A percentile compares a stretch with the other conserved stretches of the same genome.
Evolutionary conservation across 2,329 filamentous ascomycete genomes (phyloP).

Genomic region (Penicillium sp.): DNA sequence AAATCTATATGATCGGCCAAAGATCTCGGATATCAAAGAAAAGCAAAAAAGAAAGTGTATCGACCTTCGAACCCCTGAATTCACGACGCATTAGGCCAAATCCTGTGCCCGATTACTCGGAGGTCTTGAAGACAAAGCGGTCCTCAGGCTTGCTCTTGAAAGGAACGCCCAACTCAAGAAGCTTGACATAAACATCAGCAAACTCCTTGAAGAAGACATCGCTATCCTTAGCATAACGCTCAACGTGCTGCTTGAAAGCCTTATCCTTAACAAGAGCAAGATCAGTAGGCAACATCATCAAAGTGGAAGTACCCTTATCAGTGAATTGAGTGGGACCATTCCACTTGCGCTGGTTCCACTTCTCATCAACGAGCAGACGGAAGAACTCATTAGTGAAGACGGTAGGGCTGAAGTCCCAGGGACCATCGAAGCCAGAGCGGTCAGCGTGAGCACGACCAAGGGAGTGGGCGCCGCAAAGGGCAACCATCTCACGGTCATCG

Average conservation of each 20-base stretch:
- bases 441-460: slow-evolving; percentile 87
- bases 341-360: slow-evolving; percentile 92
- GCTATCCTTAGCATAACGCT: slow-evolving; percentile 89
- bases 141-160: slow-evolving; percentile 68
- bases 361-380: slow-evolving; percentile 82
- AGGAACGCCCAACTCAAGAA: slow-evolving; percentile 93
- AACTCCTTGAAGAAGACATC: slow-evolving; percentile 95
- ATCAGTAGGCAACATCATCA: slow-evolving; percentile 98
- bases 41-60: slow-evolving; percentile 5
- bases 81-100: not conserved
- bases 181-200: slow-evolving; percentile 70
- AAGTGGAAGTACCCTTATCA: slow-evolving; percentile 78
- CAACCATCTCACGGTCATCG: slow-evolving; percentile 95
- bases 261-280: slow-evolving; percentile 86
- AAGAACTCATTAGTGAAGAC: slow-evolving; percentile 95
- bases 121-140: slow-evolving; percentile 65
- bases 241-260: slow-evolving; percentile 74
- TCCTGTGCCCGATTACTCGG: slow-evolving; percentile 29
- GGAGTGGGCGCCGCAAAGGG: slow-evolving; percentile 80
- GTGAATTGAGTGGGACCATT: slow-evolving; percentile 87
- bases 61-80: too few relatives aligned
- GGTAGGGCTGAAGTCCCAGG: slow-evolving; percentile 90
- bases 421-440: slow-evolving; percentile 83
- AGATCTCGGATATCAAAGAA: slow-evolving; percentile 25
- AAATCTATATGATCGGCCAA: not conserved